A percentile compares a stretch with the other conserved stretches of the same genome.
Evolutionary conservation across 2,329 filamentous ascomycete genomes (phyloP).

Genomic region (Beauveria sp.): DNA sequence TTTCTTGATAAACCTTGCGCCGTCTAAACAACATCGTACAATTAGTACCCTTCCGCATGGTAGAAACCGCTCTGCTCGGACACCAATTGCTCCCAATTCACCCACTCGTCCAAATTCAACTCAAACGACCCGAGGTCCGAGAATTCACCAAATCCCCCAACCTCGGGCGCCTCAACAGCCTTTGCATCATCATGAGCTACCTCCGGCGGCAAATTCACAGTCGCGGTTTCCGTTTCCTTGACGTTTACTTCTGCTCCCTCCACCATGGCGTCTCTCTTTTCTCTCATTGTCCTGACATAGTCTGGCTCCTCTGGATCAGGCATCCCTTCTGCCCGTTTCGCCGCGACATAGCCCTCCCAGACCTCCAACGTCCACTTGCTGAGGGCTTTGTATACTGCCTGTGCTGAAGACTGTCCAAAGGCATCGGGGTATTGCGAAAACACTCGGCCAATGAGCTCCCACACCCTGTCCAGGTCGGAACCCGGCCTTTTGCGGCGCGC

Average conservation of each 20-base stretch:
- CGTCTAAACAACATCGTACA: no score
- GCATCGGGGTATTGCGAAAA: conserved; percentile 18
- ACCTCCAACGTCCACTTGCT: conserved; percentile 12
- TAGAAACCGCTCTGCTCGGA: conserved; percentile 1
- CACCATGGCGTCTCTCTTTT: background rate
- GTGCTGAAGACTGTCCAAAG: conserved; percentile 14
- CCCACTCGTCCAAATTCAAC: conserved; percentile 9
- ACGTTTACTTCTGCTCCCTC: background rate
- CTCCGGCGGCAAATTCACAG: background rate
- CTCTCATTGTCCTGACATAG: conserved; percentile 3
- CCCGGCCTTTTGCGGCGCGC: conserved; percentile 19
- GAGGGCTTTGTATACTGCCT: conserved; percentile 17
- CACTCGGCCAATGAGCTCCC: conserved; percentile 19
- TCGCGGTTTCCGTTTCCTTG: background rate
- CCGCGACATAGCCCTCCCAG: conserved; percentile 9
- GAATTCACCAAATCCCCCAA: background rate
- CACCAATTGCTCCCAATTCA: conserved; percentile 13
- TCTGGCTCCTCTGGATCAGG: conserved; percentile 3
- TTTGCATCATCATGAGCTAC: background rate
- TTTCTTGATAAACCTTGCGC: no score
- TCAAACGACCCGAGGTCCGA: conserved; percentile 11
- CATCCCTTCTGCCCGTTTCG: background rate
- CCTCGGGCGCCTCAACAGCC: background rate
- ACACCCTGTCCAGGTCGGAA: conserved; percentile 20
- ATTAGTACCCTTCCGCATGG: background rate